Evolutionary conservation across 2,329 filamentous ascomycete genomes (phyloP).

Genomic region (Diaporthe batatas): DNA sequence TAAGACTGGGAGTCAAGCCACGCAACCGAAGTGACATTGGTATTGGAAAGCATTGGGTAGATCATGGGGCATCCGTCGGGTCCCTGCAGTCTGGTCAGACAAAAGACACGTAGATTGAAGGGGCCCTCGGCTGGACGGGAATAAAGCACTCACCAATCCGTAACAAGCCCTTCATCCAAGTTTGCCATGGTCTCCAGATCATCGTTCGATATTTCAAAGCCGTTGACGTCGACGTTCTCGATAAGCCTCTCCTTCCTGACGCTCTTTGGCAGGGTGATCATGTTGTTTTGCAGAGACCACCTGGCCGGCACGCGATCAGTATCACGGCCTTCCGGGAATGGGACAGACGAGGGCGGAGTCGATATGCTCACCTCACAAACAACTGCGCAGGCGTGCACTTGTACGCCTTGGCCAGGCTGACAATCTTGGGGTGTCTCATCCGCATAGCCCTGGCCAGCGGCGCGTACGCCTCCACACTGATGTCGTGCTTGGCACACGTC

Average conservation of each 20-base stretch:
- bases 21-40: background rate
- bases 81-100: conserved; percentile 41
- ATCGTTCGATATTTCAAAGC: conserved; percentile 71
- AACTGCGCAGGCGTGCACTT: conserved; percentile 79
- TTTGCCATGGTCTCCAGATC: conserved; percentile 74
- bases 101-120: background rate
- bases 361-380: conserved; percentile 65
- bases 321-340: background rate
- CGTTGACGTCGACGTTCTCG: conserved; percentile 73
- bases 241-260: conserved; percentile 71
- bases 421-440: conserved; percentile 76
- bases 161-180: conserved; percentile 80
- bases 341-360: background rate
- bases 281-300: conserved; percentile 83
- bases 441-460: conserved; percentile 79
- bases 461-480: conserved; percentile 83
- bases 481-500: conserved; percentile 74
- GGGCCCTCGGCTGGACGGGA: background rate
- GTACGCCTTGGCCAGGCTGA: conserved; percentile 75
- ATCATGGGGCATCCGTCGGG: conserved; percentile 44
- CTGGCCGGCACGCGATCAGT: conserved; percentile 50
- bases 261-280: conserved; percentile 82
- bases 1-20: too few species aligned
- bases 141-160: conserved; percentile 66
- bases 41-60: background rate